Evolutionary conservation across 768 basidiomycete genomes (phyloP).

Genomic region (Hebeloma cylindrosporum): DNA sequence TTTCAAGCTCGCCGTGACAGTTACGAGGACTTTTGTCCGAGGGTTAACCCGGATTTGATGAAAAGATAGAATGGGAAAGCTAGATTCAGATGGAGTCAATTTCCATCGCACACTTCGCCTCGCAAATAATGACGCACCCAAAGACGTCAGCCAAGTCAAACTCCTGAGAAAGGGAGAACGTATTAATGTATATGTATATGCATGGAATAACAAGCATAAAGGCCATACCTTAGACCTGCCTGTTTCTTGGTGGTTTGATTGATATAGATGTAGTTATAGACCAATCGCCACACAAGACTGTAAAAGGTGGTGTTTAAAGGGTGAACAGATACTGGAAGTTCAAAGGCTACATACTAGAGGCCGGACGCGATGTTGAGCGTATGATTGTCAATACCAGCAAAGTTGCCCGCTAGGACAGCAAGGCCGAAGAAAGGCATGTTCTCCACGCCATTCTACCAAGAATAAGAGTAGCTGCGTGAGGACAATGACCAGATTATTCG

Average conservation of each 20-base stretch:
- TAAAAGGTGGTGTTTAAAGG: background rate
- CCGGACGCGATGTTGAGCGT: slow-evolving; percentile 29
- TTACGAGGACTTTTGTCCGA: slow-evolving; percentile 2
- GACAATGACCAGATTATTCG: background rate
- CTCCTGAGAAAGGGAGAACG: slow-evolving; percentile 3
- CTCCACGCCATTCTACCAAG: slow-evolving; percentile 24
- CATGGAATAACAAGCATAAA: background rate
- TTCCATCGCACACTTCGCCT: background rate
- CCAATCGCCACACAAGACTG: slow-evolving; percentile 16
- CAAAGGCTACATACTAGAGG: slow-evolving; percentile 23
- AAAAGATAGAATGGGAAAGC: slow-evolving; percentile 19
- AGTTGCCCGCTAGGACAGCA: slow-evolving; percentile 23
- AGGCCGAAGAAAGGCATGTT: slow-evolving; percentile 23
- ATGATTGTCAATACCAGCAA: slow-evolving; percentile 20
- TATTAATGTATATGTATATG: background rate
- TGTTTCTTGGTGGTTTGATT: slow-evolving; percentile 15
- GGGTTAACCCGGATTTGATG: slow-evolving; percentile 7
- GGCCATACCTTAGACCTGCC: slow-evolving; percentile 15
- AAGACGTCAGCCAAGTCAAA: slow-evolving; percentile 11
- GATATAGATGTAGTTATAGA: slow-evolving; percentile 24
- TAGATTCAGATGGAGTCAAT: background rate
- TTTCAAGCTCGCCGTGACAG: no score
- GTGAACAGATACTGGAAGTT: background rate
- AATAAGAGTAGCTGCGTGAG: background rate
- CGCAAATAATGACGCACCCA: slow-evolving; percentile 9